These are phyloP conservation scores for Terfezia claveryi DNA, from an alignment of 495 filamentous ascomycete genomes.

Conservation along the genomic window DNA sequence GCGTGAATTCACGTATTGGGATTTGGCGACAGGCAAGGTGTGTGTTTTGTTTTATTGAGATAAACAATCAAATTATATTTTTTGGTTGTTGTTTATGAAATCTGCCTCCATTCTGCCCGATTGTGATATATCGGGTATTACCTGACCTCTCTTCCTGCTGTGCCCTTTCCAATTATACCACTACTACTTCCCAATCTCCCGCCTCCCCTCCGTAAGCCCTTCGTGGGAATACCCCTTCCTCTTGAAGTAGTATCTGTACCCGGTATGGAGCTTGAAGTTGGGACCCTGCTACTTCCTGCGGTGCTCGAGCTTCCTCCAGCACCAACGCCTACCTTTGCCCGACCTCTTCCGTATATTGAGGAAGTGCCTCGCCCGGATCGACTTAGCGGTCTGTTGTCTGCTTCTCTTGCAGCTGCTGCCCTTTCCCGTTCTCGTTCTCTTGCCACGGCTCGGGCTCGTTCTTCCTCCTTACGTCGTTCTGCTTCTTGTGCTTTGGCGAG, in stretches of 20 bases:
- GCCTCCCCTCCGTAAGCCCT: background rate
- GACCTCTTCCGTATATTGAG: background rate
- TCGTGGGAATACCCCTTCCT: background rate
- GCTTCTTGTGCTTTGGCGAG: conserved; percentile 45
- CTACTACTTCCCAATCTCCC: background rate
- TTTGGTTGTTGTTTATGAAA: too few relatives aligned
- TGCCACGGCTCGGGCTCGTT: conserved; percentile 43
- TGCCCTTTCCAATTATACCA: background rate
- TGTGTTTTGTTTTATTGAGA: too few relatives aligned
- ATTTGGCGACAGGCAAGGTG: too few relatives aligned
- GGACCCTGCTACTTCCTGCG: background rate
- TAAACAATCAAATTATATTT: too few relatives aligned
- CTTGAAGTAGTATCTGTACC: background rate
- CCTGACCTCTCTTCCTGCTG: background rate
- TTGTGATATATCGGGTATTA: background rate
- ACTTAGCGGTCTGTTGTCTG: conserved; percentile 15
- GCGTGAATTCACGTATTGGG: too few relatives aligned
- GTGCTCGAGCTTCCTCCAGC: background rate
- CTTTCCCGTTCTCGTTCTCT: conserved; percentile 52
- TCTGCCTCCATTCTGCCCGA: too few relatives aligned
- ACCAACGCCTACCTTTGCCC: background rate
- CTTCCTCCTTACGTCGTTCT: conserved; percentile 51
- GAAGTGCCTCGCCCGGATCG: background rate
- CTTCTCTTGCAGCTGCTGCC: conserved; percentile 25
- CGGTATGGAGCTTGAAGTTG: background rate